A percentile compares a stretch with the other conserved stretches of the same genome.
Conservation (phyloP, 768 basidiomycete species). For the Boletus rubroflammeus region DNA sequence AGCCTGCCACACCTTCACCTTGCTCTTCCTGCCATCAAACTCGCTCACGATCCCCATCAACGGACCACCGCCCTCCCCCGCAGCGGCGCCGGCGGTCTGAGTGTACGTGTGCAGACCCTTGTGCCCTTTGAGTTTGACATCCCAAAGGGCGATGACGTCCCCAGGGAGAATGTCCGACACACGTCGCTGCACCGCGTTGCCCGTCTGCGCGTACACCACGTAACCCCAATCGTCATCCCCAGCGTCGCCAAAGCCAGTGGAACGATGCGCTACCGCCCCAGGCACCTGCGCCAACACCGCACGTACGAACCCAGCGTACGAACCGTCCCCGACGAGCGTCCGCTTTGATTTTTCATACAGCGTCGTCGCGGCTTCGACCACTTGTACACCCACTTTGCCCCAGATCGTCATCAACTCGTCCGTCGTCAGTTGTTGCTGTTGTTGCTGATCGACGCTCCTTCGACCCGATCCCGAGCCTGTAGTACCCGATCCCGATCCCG, state of each 20-base stretch:
- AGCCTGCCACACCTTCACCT: constrained; percentile 81
- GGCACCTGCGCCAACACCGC: constrained; percentile 66
- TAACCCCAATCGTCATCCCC: constrained; percentile 54
- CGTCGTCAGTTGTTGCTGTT: constrained; percentile 37
- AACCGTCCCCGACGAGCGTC: constrained; percentile 78
- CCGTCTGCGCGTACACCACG: constrained; percentile 71
- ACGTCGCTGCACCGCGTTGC: constrained; percentile 61
- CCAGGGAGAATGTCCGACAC: constrained; percentile 83
- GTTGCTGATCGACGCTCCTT: constrained; percentile 27
- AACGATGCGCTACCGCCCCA: constrained; percentile 45
- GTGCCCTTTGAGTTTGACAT: constrained; percentile 75
- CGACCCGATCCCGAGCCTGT: background rate
- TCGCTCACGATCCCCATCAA: constrained; percentile 76
- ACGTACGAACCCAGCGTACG: constrained; percentile 72
- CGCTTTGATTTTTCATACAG: constrained; percentile 76
- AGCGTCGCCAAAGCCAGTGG: constrained; percentile 22
- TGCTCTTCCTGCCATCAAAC: constrained; percentile 83
- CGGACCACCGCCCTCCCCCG: constrained; percentile 37
- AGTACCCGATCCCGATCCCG: background rate
- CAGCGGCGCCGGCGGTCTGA: constrained; percentile 39
- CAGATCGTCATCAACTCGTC: constrained; percentile 72
- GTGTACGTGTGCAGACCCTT: constrained; percentile 77
- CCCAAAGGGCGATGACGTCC: constrained; percentile 71
- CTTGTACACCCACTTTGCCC: constrained; percentile 70
- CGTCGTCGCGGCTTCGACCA: constrained; percentile 65